Evolutionary conservation across 192 early-diverging fungal species (phyloP).

Genomic region (Backusella mclennaniae): DNA sequence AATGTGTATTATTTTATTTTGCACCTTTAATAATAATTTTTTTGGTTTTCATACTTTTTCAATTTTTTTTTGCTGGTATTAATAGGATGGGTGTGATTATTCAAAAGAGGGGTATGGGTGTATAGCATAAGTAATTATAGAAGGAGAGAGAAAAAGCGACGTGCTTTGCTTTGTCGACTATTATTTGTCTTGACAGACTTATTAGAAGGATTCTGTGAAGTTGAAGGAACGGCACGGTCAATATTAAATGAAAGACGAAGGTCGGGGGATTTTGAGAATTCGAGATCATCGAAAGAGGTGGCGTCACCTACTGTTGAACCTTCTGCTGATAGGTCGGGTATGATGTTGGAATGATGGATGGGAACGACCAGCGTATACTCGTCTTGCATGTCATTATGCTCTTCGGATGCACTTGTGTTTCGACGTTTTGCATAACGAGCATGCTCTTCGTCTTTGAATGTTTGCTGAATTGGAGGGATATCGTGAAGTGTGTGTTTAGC

Average conservation of each 20-base stretch:
- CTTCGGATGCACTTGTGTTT: slow-evolving; percentile 17
- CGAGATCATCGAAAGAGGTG: slow-evolving; percentile 14
- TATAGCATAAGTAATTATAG: background rate
- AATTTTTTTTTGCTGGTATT: background rate
- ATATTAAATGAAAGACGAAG: slow-evolving; percentile 20
- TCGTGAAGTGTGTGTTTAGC: background rate
- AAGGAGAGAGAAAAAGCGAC: slow-evolving; percentile 27
- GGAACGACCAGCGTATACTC: background rate
- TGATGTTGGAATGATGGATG: background rate
- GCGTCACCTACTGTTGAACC: background rate
- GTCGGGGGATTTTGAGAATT: slow-evolving; percentile 10
- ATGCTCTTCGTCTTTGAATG: slow-evolving; percentile 8
- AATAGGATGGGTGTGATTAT: background rate
- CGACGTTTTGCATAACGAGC: slow-evolving; percentile 14
- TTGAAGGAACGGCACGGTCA: background rate
- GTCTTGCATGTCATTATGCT: background rate
- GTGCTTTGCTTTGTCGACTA: slow-evolving; percentile 9
- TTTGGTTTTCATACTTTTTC: background rate
- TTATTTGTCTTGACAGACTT: background rate
- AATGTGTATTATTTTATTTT: too few species aligned
- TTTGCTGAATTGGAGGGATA: background rate
- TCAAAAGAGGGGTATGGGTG: slow-evolving; percentile 8
- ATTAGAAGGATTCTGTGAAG: background rate
- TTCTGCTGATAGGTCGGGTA: slow-evolving; percentile 1
- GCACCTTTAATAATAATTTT: background rate